phyloP scores from a whole-genome alignment of 768 basidiomycete genomes.

The Kwoniella newhampshirensis region DNA sequence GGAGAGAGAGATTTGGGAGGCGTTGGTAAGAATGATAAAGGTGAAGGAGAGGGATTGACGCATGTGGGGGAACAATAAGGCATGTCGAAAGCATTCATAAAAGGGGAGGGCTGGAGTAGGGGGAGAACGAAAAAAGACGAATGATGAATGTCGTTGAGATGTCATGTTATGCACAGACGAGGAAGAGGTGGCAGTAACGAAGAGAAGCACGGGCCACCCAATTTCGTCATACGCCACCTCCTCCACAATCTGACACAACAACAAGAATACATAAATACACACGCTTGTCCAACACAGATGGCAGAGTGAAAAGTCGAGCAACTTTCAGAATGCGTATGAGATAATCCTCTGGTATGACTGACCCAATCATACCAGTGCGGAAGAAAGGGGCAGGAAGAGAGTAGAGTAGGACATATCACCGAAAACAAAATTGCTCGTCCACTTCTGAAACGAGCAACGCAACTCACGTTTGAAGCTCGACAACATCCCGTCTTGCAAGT shows the following conservation, averaged over 20 bases:
- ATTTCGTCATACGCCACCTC: conserved; percentile 3
- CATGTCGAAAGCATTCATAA: conserved; percentile 4
- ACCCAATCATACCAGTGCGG: no score
- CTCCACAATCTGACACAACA: no score
- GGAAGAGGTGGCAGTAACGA: background rate
- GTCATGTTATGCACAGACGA: no score
- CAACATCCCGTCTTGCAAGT: conserved; percentile 42
- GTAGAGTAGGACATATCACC: background rate
- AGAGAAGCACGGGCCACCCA: conserved; percentile 7
- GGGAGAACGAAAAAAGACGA: no score
- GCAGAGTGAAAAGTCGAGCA: no score
- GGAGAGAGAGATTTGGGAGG: conserved; percentile 24
- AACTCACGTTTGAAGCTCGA: conserved; percentile 49
- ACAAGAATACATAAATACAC: no score
- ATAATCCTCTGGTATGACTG: no score
- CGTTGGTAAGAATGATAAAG: conserved; percentile 15
- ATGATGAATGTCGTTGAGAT: no score
- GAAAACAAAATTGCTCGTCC: background rate
- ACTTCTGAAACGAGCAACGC: background rate
- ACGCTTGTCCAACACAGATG: no score
- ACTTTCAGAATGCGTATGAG: no score
- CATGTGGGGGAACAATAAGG: conserved; percentile 12
- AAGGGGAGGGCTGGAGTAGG: no score
- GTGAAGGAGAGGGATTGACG: conserved; percentile 9
- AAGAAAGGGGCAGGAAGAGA: background rate